These are phyloP conservation scores for Metarhizium robertsii DNA, from an alignment of 2,329 filamentous ascomycete genomes.

Conservation along the genomic window DNA sequence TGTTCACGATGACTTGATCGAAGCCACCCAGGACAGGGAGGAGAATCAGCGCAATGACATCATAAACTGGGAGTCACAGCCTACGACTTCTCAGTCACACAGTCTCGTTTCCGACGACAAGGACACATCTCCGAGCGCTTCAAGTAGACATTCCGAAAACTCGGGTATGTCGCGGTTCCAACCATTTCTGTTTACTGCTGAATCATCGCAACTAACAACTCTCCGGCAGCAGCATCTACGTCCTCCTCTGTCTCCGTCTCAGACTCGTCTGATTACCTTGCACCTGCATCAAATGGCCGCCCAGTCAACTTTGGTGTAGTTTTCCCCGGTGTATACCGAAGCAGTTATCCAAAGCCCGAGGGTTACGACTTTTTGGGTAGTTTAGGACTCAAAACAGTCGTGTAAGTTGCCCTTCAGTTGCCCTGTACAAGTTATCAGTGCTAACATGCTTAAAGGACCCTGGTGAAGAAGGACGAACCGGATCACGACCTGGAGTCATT, in stretches of 20 bases:
- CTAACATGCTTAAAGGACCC: conserved; percentile 34
- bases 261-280: conserved; percentile 10
- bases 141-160: background rate
- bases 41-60: conserved; percentile 12
- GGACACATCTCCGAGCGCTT: conserved; percentile 3
- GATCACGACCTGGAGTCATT: conserved; percentile 48
- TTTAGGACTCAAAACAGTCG: conserved; percentile 67
- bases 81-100: background rate
- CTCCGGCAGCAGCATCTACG: background rate
- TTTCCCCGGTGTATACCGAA: conserved; percentile 66
- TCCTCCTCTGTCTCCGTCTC: background rate
- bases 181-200: background rate
- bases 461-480: conserved; percentile 53
- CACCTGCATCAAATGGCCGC: conserved; percentile 18
- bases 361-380: conserved; percentile 62
- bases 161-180: background rate
- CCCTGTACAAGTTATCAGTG: conserved; percentile 2
- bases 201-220: background rate
- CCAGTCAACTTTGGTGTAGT: conserved; percentile 73
- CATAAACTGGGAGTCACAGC: conserved; percentile 9
- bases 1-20: conserved; percentile 17
- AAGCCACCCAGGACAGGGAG: conserved; percentile 13
- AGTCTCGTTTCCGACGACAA: conserved; percentile 8
- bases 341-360: conserved; percentile 64
- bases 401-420: conserved; percentile 41